Conservation (phyloP, 257 asterid genomes). For the Solanum tarapatanum region DNA sequence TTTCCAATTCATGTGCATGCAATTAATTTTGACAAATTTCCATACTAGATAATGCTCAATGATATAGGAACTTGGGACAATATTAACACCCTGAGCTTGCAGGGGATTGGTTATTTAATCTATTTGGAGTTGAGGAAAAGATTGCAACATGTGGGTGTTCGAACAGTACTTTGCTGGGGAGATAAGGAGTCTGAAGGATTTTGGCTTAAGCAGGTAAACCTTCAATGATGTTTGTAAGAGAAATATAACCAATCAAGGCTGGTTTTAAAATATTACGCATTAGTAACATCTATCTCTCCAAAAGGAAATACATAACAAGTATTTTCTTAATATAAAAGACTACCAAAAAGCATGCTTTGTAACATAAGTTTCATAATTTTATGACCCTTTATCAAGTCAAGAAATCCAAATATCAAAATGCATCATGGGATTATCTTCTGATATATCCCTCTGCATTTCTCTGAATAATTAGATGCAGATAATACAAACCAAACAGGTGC, state of each 20-base stretch:
- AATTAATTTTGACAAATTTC: background rate
- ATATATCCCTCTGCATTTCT: background rate
- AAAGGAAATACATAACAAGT: background rate
- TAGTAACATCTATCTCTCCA: background rate
- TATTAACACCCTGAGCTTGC: conserved; percentile 10
- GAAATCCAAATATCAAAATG: background rate
- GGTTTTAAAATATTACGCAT: background rate
- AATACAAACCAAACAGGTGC: background rate
- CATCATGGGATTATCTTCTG: background rate
- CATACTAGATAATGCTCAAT: background rate
- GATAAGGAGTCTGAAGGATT: conserved; percentile 87
- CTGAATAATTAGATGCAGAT: background rate
- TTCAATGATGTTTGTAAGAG: background rate
- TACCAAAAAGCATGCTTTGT: background rate
- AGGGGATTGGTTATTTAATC: conserved; percentile 71
- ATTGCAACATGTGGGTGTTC: conserved; percentile 63
- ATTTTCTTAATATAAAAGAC: background rate
- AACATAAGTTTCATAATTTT: background rate
- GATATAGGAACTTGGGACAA: background rate
- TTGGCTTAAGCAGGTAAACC: conserved; percentile 75
- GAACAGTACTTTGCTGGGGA: conserved; percentile 74
- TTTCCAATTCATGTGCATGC: background rate
- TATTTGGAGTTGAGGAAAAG: conserved; percentile 60
- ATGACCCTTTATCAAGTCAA: background rate
- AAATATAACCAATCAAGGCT: background rate